Conservation (phyloP, 805 yeast genomes). For the Suhomyces sp. region DNA sequence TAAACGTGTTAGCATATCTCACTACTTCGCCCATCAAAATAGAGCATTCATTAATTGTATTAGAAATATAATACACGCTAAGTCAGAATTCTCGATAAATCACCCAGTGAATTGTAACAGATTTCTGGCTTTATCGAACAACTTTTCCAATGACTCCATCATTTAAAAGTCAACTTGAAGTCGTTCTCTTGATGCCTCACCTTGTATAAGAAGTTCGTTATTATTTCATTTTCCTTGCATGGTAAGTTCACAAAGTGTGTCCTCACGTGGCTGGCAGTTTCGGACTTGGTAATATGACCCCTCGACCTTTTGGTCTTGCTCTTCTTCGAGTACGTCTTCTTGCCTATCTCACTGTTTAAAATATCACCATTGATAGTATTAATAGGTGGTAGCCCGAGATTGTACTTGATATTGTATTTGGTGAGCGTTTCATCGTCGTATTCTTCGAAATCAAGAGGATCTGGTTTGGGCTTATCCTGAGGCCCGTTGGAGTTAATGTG, state of each 20-base stretch:
- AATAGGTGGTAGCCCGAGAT: slow-evolving; percentile 57
- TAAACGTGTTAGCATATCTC: too few species aligned
- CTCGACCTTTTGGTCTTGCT: slow-evolving; percentile 20
- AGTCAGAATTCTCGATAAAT: too few species aligned
- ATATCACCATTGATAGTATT: slow-evolving; percentile 68
- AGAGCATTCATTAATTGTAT: too few species aligned
- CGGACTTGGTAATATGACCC: slow-evolving; percentile 55
- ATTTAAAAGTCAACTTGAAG: slow-evolving; percentile 41
- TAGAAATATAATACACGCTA: too few species aligned
- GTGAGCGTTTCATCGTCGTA: slow-evolving; percentile 66
- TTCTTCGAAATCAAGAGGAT: slow-evolving; percentile 68
- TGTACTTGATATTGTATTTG: slow-evolving; percentile 63
- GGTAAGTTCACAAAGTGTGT: slow-evolving; percentile 62
- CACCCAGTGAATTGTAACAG: too few species aligned
- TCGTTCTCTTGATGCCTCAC: slow-evolving; percentile 65
- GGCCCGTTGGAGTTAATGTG: slow-evolving; percentile 79
- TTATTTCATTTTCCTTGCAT: slow-evolving; percentile 78
- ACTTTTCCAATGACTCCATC: too few species aligned
- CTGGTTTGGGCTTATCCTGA: slow-evolving; percentile 46
- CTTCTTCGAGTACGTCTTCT: slow-evolving; percentile 51
- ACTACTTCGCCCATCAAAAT: too few species aligned
- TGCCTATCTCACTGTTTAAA: slow-evolving; percentile 70
- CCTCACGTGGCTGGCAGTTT: slow-evolving; percentile 59
- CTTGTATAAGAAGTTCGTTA: slow-evolving; percentile 85
- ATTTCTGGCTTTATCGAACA: too few species aligned